Evolutionary conservation across 2,329 filamentous ascomycete genomes (phyloP), one percentile per base, ranked within the genome.

Genomic region (Periglandula ipomoeae): DNA sequence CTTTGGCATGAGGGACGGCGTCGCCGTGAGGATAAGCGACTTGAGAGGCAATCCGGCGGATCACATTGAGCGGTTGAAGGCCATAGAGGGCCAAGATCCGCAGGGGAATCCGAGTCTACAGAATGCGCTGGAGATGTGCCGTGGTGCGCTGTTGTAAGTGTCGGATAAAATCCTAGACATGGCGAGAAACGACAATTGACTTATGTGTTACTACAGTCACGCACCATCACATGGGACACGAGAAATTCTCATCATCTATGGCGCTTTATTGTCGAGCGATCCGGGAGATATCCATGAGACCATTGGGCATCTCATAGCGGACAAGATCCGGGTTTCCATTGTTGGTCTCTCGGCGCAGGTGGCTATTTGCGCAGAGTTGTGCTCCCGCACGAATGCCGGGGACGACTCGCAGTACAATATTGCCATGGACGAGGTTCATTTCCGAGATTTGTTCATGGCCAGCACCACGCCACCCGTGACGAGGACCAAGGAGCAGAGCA

Each of bases 271-370:
- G 38, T 91, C 89, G 30, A 86, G 87, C 57, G 93, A 98, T 61
- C 93, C 93, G 0, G 89, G 90, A 51, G 93, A 98, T 65, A 96
- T 98, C 51, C 88, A 95, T 69, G 82, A 89, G 57, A 97, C 91
- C 0, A 89, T 97, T 61, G 73, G 75, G 44, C 78, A 79, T 32
- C 84, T 96, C 26, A 79, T 95, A 37, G 73, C 76, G 55, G 89
- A 97, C 66, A 82, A 84, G 50, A 89, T 98, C 58, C 83, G 89
- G 15, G 89, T 96, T 10, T 85, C 85, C 38, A 82, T 98, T 47
- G 87, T 98, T 48, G 93, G 93, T 1, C 79, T 98, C 37, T 86
- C 90, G 5, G 93, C 91, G 1, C 87, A 95, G 57, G 84, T 98
- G 20, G 87, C 89, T 60, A 90, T 98, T 55, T 97, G 93, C 70